These are phyloP conservation scores for Globisporangium paddicum DNA, from an alignment of 352 stramenopile genomes.

Conservation along the genomic window DNA sequence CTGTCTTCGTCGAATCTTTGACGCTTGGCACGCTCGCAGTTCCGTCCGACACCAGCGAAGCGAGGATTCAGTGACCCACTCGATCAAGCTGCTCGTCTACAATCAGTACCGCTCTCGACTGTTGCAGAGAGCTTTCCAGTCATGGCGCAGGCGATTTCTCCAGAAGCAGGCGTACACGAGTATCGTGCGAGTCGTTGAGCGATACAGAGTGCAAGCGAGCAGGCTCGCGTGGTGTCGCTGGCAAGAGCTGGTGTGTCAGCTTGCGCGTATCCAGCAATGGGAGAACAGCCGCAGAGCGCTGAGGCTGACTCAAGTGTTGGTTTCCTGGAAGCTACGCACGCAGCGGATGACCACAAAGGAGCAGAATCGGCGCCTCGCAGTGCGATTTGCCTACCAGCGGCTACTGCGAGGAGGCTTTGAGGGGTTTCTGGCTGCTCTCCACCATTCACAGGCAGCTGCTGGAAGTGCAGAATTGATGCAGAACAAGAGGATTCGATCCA, in stretches of 20 bases:
- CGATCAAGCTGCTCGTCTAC: constrained; percentile 1
- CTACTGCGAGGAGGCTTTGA: constrained; percentile 3
- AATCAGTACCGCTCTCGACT: constrained; percentile 1
- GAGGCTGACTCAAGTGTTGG: background rate
- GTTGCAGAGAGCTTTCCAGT: constrained; percentile 2
- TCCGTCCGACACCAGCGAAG: background rate
- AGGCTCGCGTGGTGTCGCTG: constrained; percentile 7
- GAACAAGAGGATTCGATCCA: background rate
- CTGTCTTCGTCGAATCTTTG: background rate
- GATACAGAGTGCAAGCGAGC: background rate
- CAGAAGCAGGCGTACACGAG: background rate
- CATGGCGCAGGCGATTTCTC: background rate
- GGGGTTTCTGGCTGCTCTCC: background rate
- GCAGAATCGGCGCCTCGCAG: constrained; percentile 4
- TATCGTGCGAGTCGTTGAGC: background rate
- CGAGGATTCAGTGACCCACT: background rate
- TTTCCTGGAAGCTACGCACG: constrained; percentile 4
- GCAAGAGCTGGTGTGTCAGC: background rate
- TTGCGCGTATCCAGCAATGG: background rate
- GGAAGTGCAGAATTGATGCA: background rate
- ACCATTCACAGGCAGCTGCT: background rate
- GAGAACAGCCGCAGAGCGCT: background rate
- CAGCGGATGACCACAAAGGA: constrained; percentile 2
- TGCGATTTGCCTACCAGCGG: constrained; percentile 10
- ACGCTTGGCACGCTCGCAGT: background rate